Conservation (phyloP, 2,329 filamentous ascomycete genomes). For the Fusarium incarnatum region DNA sequence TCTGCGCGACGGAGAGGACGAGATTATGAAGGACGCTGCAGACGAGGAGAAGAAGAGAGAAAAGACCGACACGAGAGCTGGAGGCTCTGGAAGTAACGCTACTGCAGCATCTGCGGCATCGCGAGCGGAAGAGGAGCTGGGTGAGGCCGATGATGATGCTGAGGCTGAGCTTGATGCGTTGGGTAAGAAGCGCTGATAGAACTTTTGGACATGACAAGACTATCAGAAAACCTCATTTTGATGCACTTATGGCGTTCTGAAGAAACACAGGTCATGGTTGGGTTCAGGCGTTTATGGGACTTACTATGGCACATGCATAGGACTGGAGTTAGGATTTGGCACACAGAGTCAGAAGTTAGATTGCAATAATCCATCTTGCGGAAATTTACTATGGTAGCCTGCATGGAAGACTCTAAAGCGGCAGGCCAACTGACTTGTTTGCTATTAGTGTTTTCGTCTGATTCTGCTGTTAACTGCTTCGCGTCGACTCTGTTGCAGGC, state of each 20-base stretch:
- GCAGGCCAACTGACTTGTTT: background rate
- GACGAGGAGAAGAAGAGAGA: slow-evolving; percentile 57
- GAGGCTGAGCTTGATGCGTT: slow-evolving; percentile 56
- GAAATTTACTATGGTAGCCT: background rate
- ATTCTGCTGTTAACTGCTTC: background rate
- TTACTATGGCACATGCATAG: background rate
- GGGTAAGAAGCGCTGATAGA: slow-evolving; percentile 53
- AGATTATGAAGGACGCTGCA: slow-evolving; percentile 66
- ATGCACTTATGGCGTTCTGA: slow-evolving; percentile 8
- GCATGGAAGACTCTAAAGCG: background rate
- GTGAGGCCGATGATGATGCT: slow-evolving; percentile 64
- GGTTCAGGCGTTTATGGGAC: slow-evolving; percentile 19
- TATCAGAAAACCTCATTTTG: background rate
- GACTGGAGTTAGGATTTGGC: slow-evolving; percentile 24
- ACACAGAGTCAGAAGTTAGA: slow-evolving; percentile 9
- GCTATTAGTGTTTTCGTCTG: background rate
- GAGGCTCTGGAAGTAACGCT: slow-evolving; percentile 50
- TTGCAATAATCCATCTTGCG: background rate
- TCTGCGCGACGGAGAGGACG: slow-evolving; percentile 74
- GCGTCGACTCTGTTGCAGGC: background rate
- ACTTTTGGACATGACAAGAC: background rate
- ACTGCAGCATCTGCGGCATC: slow-evolving; percentile 16
- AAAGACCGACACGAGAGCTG: slow-evolving; percentile 44
- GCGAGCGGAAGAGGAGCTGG: slow-evolving; percentile 62
- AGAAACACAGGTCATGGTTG: slow-evolving; percentile 3